phyloP scores from a whole-genome alignment of 345 rosid genomes.

The Ricinus communis region DNA sequence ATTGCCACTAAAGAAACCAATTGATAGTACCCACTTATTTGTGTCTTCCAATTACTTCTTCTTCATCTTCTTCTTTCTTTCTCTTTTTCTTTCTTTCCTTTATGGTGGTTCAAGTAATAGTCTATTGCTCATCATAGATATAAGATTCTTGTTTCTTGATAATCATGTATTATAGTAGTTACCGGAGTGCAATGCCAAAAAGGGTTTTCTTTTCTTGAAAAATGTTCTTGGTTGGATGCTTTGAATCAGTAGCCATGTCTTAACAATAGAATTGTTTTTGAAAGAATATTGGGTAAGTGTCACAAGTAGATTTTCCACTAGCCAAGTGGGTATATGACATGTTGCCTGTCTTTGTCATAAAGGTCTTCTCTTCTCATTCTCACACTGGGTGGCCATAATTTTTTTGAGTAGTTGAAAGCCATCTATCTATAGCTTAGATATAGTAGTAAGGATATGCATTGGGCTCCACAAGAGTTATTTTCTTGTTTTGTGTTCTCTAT shows the following conservation, averaged over 20 bases:
- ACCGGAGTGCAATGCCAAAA: not conserved
- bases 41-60: slow-evolving; percentile 4
- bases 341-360: slow-evolving; percentile 12
- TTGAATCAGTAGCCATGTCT: not conserved
- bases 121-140: not conserved
- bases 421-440: too few species aligned
- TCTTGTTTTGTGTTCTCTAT: not conserved
- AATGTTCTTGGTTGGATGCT: slow-evolving; percentile 2
- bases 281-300: not conserved
- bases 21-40: not conserved
- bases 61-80: not conserved
- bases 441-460: not conserved
- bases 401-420: not conserved
- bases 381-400: not conserved
- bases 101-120: not conserved
- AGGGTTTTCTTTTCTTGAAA: slow-evolving; percentile 4
- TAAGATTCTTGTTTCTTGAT: not conserved
- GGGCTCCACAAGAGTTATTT: not conserved
- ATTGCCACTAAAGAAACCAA: slow-evolving; percentile 5
- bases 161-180: not conserved
- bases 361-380: not conserved
- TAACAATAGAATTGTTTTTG: not conserved
- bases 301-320: not conserved
- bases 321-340: slow-evolving; percentile 8
- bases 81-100: not conserved